phyloP scores from a whole-genome alignment of 2,329 filamentous ascomycete genomes.

The Myriosclerotinia scirpicola region DNA sequence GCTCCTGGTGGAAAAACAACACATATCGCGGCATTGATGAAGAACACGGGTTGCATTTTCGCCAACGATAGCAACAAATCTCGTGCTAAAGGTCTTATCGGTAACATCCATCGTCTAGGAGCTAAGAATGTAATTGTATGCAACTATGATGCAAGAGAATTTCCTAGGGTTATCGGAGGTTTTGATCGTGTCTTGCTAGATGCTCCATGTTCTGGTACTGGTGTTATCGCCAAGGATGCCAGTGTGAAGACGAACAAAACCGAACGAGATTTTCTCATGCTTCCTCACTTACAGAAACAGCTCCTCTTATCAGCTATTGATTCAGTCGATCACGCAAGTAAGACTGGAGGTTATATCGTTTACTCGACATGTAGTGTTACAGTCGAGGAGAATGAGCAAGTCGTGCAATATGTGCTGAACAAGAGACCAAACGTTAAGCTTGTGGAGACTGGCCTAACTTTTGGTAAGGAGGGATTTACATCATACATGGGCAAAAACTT shows the following conservation, averaged over 20 bases:
- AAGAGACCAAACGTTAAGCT: constrained; percentile 92
- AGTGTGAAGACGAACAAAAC: constrained; percentile 99
- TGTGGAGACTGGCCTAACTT: constrained; percentile 85
- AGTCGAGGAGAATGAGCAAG: constrained; percentile 89
- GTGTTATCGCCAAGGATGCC: constrained; percentile 95
- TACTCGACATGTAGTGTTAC: constrained; percentile 97
- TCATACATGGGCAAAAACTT: constrained; percentile 91
- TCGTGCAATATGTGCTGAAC: constrained; percentile 88
- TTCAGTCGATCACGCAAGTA: constrained; percentile 85
- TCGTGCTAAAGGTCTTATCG: constrained; percentile 94
- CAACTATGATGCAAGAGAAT: constrained; percentile 92
- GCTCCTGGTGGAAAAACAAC: constrained; percentile 96
- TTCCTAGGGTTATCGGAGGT: constrained; percentile 90
- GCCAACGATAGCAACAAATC: constrained; percentile 95
- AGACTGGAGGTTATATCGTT: constrained; percentile 91
- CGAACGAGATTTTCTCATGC: constrained; percentile 87
- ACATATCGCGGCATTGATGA: constrained; percentile 94
- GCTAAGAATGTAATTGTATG: constrained; percentile 93
- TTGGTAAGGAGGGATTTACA: constrained; percentile 91
- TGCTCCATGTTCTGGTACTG: constrained; percentile 93
- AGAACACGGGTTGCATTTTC: constrained; percentile 92
- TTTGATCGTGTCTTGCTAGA: constrained; percentile 95
- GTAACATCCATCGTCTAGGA: constrained; percentile 93
- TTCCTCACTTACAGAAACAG: constrained; percentile 95
- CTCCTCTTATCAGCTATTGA: constrained; percentile 91